Evolutionary conservation across 2,329 filamentous ascomycete species (phyloP).

Genomic region (Hypoxylon sp.): DNA sequence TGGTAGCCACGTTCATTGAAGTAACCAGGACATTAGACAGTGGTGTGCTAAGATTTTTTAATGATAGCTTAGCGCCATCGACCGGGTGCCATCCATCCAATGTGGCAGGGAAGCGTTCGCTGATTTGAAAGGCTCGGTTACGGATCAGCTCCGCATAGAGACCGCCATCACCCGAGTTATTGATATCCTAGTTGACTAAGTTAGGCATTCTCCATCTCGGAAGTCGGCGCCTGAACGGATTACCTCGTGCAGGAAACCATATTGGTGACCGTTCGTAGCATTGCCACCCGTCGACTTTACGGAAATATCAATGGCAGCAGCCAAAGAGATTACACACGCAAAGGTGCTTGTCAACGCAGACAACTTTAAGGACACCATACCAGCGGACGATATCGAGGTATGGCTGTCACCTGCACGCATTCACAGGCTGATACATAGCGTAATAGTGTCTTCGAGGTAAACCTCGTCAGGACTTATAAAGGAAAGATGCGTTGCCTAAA

Average conservation of each 20-base stretch:
- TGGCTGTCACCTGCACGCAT: not conserved
- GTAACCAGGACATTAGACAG: constrained; percentile 67
- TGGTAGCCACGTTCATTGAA: constrained; percentile 63
- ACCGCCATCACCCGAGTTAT: constrained; percentile 79
- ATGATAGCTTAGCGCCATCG: constrained; percentile 60
- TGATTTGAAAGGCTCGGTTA: constrained; percentile 78
- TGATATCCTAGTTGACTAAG: constrained; percentile 67
- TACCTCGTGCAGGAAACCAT: constrained; percentile 63
- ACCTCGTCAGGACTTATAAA: constrained; percentile 10
- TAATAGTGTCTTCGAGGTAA: not conserved
- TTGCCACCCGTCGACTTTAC: constrained; percentile 59
- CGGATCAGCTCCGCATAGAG: constrained; percentile 79
- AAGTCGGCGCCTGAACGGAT: not conserved
- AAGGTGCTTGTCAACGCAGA: constrained; percentile 41
- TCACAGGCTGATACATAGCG: not conserved
- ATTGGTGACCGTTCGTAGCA: constrained; percentile 61
- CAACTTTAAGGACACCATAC: constrained; percentile 46
- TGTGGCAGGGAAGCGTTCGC: constrained; percentile 59
- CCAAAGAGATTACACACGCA: constrained; percentile 41
- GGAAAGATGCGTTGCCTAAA: not conserved
- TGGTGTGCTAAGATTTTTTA: constrained; percentile 63
- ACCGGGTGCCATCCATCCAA: constrained; percentile 64
- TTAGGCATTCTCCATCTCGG: constrained; percentile 7
- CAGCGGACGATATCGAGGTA: not conserved
- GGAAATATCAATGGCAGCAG: constrained; percentile 56